Percentiles rank a stretch among this genome's conserved stretches.
Evolutionary conservation across 2,329 filamentous ascomycete genomes (phyloP).

Genomic region (Emydomyces testavorans): DNA sequence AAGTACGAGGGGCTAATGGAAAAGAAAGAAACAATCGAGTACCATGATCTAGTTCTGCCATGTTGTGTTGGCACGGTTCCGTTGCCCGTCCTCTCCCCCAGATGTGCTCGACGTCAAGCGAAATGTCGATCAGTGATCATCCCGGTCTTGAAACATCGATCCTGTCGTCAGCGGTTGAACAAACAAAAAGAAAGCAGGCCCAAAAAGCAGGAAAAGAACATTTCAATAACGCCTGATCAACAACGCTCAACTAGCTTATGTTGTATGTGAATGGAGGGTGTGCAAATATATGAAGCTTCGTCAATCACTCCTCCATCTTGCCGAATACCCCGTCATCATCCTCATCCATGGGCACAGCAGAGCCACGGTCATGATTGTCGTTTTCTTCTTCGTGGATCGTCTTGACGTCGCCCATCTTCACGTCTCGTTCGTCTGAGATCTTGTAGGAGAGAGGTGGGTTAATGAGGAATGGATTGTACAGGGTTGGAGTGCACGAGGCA

Average conservation of each 20-base stretch:
- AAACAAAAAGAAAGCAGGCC: not conserved
- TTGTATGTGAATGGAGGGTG: too few species aligned
- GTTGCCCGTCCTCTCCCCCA: not conserved
- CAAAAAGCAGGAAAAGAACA: not conserved
- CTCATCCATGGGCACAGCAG: slow-evolving; percentile 60
- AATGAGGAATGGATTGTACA: slow-evolving; percentile 34
- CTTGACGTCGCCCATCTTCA: slow-evolving; percentile 54
- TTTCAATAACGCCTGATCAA: not conserved
- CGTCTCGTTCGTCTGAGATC: slow-evolving; percentile 46
- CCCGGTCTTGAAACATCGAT: slow-evolving; percentile 2
- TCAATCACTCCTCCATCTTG: slow-evolving; percentile 71
- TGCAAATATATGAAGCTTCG: not conserved
- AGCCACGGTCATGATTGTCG: slow-evolving; percentile 47
- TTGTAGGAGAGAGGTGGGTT: slow-evolving; percentile 39
- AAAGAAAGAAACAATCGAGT: not conserved
- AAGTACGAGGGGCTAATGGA: not conserved
- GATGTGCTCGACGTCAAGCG: not conserved
- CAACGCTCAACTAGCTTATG: too few species aligned
- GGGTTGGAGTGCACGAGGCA: slow-evolving; percentile 27
- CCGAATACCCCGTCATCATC: slow-evolving; percentile 95
- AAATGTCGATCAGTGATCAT: not conserved
- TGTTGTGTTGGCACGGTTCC: too few species aligned
- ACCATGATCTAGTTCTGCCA: not conserved
- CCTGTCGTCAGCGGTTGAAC: not conserved
- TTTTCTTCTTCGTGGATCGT: slow-evolving; percentile 42